Conservation (phyloP, 371 early-diverging fungal genomes). For the Rhizopus arrhizus region DNA sequence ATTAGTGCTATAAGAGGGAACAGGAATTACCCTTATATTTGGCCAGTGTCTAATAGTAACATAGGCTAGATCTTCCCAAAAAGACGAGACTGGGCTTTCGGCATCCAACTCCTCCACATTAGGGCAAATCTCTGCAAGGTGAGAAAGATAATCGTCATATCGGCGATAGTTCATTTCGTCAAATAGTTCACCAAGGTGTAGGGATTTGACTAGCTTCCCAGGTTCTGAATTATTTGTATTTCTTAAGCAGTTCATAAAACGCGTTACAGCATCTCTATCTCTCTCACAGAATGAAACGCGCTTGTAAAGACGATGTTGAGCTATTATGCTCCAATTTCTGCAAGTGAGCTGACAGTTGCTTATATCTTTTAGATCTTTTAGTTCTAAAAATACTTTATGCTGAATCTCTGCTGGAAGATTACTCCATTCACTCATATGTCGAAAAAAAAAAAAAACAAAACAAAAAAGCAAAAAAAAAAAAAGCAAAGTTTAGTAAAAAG, state of each 20-base stretch:
- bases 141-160: conserved; percentile 1
- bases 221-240: neutral
- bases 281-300: neutral
- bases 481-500: too few relatives aligned
- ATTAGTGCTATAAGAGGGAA: neutral
- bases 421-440: neutral
- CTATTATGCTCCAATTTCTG: neutral
- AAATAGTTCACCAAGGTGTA: neutral
- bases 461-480: too few relatives aligned
- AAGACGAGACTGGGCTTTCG: neutral
- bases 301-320: neutral
- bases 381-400: neutral
- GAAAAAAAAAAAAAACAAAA: too few relatives aligned
- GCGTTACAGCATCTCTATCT: conserved; percentile 3
- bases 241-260: neutral
- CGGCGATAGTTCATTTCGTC: conserved; percentile 4
- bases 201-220: neutral
- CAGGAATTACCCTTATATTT: neutral
- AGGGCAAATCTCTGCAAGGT: conserved; percentile 1
- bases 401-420: neutral
- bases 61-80: conserved; percentile 2
- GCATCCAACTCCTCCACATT: neutral
- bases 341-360: neutral
- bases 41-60: neutral
- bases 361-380: neutral